phyloP scores from a whole-genome alignment of 345 rosid genomes.

The Bretschneidera sinensis region DNA sequence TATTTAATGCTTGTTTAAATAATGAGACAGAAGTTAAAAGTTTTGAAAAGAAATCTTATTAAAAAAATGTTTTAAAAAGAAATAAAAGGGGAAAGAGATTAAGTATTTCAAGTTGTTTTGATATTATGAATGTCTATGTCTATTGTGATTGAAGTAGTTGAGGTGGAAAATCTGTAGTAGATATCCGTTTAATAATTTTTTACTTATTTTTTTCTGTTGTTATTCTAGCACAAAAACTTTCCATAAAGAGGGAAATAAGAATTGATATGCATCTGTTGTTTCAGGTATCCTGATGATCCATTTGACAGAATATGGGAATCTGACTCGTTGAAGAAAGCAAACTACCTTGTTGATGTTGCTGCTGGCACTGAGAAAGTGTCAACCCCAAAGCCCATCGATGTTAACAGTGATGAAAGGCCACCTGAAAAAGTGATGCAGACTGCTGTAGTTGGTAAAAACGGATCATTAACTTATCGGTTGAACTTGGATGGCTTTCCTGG shows the following conservation, averaged over 20 bases:
- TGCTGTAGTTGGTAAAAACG: slow-evolving; percentile 97
- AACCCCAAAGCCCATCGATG: slow-evolving; percentile 52
- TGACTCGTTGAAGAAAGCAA: slow-evolving; percentile 70
- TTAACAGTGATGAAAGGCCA: slow-evolving; percentile 41
- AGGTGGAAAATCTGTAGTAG: not conserved
- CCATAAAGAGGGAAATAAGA: not conserved
- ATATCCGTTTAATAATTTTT: too few relatives aligned
- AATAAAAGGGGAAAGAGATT: not conserved
- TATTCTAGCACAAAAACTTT: not conserved
- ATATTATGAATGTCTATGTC: not conserved
- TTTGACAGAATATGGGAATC: slow-evolving; percentile 97
- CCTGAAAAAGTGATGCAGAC: slow-evolving; percentile 98
- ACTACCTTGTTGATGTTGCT: slow-evolving; percentile 95
- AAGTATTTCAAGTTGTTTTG: not conserved
- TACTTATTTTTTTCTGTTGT: not conserved
- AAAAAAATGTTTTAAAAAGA: not conserved
- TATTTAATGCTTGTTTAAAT: too few relatives aligned
- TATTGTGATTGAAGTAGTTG: not conserved
- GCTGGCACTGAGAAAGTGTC: slow-evolving; percentile 74
- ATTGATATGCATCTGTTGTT: not conserved
- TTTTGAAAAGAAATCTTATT: not conserved
- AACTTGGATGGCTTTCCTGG: slow-evolving; percentile 95
- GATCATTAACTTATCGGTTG: slow-evolving; percentile 74
- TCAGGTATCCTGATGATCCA: slow-evolving; percentile 95
- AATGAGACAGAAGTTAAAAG: not conserved